Base-by-base conservation (phyloP, 257 asterid genomes). In the Solanum bulbocastanum region DNA sequence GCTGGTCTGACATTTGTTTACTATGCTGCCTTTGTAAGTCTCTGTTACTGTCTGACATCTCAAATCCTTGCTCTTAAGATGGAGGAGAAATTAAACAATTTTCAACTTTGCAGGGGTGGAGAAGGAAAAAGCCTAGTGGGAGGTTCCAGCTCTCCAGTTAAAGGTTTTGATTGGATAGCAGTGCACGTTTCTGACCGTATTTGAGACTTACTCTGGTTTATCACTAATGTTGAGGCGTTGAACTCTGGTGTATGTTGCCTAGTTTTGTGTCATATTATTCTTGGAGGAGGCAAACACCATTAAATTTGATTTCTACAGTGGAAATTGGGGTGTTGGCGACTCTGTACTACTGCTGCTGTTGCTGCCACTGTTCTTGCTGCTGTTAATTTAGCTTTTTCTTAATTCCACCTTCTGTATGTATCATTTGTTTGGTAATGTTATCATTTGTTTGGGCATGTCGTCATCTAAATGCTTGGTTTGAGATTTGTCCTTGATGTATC, bases 1-100 rank as follows among this genome's bases (percentile, higher is more conserved):
- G 99, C 99, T 4, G 98, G 99, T 83, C 93, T 97, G 92, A 97
- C 99, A 78, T 95, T 96, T 91, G 94, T 97, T 87, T 97, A 97
- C 86, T 97, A 97, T 88, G 93, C 93, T 62, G 97, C 97, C 87
- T 94, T 97, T 74, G 99, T 96, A 94, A 92, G 99, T 91, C 79
- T 91, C 79, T 23, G 65, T 65, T 83, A 23, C 66, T 40, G 68
- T 60, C 32, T 46, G 3, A 32, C 62, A 33, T 71, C 20, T 71
- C 10, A 87, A 65, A 30, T 11, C 1, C 68, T 20, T 88, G 49
- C 75, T 27, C 65, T 20, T 88, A 18, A 68, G 32, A 49, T 39
- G 81, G 79, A 65, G 60, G 60, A 89, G 71, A 40, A 66, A 44
- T 88, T 52, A 83, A 90, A 46, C 56, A 60, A 49, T 83, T 37